Percentiles rank a stretch among this genome's conserved stretches.
Evolutionary conservation across 345 rosid genomes (phyloP).

Genomic region (Camelina neglecta): DNA sequence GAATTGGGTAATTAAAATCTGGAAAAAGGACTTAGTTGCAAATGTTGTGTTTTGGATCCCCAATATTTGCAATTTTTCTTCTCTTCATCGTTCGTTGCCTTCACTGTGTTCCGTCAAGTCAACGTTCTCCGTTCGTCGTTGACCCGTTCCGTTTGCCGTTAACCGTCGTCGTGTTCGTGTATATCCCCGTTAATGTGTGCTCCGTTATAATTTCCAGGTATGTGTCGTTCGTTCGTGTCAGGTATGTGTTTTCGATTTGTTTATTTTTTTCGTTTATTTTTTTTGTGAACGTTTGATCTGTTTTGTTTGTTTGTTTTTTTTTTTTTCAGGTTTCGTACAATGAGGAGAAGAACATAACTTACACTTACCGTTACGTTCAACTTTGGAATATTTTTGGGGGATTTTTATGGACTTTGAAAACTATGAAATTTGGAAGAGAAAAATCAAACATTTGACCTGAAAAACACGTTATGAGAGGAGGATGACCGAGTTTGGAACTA

Average conservation of each 20-base stretch:
- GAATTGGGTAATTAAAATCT: slow-evolving; percentile 22
- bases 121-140: slow-evolving; percentile 16
- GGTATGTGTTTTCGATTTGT: slow-evolving; percentile 20
- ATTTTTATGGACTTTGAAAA: slow-evolving; percentile 10
- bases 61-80: neutral
- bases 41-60: neutral
- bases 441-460: slow-evolving; percentile 22
- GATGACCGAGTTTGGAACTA: neutral
- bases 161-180: slow-evolving; percentile 14
- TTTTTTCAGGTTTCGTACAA: slow-evolving; percentile 25
- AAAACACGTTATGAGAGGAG: neutral
- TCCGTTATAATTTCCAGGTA: slow-evolving; percentile 20
- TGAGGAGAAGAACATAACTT: slow-evolving; percentile 14
- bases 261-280: neutral
- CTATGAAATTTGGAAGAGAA: neutral
- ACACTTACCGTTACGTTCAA: slow-evolving; percentile 13
- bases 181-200: slow-evolving; percentile 26
- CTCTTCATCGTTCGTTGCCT: neutral
- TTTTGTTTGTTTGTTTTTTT: neutral
- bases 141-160: slow-evolving; percentile 28
- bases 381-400: neutral
- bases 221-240: slow-evolving; percentile 45
- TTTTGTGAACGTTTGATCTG: slow-evolving; percentile 30
- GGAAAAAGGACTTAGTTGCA: neutral
- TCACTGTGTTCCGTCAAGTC: slow-evolving; percentile 36